A percentile compares a stretch with the other conserved stretches of the same genome.
Evolutionary conservation across 106 monocot genomes (phyloP).

Genomic region (Acorus gramineus): DNA sequence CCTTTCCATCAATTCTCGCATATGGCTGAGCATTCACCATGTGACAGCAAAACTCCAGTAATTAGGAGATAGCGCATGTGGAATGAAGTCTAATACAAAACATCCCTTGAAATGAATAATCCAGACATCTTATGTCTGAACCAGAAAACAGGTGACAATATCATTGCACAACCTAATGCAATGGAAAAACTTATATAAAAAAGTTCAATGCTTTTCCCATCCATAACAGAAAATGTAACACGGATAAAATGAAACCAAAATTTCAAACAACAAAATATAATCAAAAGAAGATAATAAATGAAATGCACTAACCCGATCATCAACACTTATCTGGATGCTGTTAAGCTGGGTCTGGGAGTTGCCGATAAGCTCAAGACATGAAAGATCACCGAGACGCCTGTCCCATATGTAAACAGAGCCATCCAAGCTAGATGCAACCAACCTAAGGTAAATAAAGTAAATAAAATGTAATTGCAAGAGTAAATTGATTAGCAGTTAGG

Average conservation of each 20-base stretch:
- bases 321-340: constrained; percentile 55
- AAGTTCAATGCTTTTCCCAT: too few species aligned
- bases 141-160: too few species aligned
- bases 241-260: background rate
- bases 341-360: constrained; percentile 50
- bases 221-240: background rate
- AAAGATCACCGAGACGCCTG: constrained; percentile 40
- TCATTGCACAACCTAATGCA: too few species aligned
- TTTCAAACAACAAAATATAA: background rate
- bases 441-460: constrained; percentile 23
- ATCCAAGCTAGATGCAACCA: constrained; percentile 75
- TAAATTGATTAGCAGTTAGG: background rate
- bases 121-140: too few species aligned
- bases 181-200: too few species aligned
- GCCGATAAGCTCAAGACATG: constrained; percentile 43
- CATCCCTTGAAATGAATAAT: too few species aligned
- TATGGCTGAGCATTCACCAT: too few species aligned
- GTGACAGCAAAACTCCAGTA: too few species aligned
- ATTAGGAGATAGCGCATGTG: too few species aligned
- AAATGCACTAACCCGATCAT: constrained; percentile 54
- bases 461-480: background rate
- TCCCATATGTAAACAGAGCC: constrained; percentile 80
- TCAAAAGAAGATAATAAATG: background rate
- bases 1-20: too few species aligned
- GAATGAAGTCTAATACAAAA: too few species aligned